Conservation (phyloP, 768 basidiomycete genomes). For the Russula sp. region DNA sequence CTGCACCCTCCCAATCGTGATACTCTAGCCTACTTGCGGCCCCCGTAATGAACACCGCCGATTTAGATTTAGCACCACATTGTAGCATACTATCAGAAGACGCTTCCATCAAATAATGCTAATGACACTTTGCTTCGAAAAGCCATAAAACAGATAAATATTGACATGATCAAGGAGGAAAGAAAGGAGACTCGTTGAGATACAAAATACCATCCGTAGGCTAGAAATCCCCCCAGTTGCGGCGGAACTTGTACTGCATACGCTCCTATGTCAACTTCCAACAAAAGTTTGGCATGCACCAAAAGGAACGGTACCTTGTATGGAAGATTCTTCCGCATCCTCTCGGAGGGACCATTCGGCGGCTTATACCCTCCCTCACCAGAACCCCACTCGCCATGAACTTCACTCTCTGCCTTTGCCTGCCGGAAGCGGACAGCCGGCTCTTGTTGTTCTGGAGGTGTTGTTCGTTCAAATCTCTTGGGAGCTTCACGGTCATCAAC, state of each 20-base stretch:
- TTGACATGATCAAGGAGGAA: background rate
- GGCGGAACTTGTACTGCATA: conserved; percentile 85
- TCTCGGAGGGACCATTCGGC: conserved; percentile 68
- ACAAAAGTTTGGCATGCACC: conserved; percentile 3
- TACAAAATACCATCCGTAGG: background rate
- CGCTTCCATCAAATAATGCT: background rate
- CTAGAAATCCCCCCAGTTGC: conserved; percentile 72
- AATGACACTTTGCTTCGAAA: background rate
- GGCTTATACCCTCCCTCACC: conserved; percentile 64
- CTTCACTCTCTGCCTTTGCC: conserved; percentile 45
- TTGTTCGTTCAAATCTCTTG: conserved; percentile 38
- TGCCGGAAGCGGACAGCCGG: conserved; percentile 53
- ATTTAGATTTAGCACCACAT: background rate
- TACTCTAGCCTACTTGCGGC: background rate
- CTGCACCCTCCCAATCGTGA: background rate
- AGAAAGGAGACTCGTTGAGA: background rate
- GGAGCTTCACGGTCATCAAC: conserved; percentile 26
- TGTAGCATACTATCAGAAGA: conserved; percentile 5
- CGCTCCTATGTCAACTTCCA: conserved; percentile 48
- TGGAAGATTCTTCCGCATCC: conserved; percentile 74
- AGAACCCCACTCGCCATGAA: conserved; percentile 62
- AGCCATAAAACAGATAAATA: conserved; percentile 7
- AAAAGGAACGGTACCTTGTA: conserved; percentile 61
- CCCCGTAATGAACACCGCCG: background rate
- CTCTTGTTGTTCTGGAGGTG: conserved; percentile 65